These are phyloP conservation scores for Talaromyces proteolyticus DNA, from an alignment of 495 filamentous ascomycete species.

Conservation along the genomic window DNA sequence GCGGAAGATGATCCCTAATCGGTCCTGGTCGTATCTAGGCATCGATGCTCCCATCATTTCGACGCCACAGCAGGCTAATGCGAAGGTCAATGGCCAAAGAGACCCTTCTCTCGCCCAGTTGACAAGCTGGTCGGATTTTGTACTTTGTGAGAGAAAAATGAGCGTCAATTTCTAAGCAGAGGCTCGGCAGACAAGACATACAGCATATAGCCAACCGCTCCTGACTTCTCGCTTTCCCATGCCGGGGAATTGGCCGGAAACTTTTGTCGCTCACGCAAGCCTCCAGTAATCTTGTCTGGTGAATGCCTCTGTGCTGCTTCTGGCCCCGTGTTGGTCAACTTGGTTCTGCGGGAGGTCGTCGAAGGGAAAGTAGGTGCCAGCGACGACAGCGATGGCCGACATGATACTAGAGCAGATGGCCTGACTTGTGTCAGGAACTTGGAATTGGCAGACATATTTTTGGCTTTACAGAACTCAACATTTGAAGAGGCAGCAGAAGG, in stretches of 20 bases:
- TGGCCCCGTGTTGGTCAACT: too few relatives aligned
- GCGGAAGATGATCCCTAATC: constrained; percentile 90
- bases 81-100: constrained; percentile 91
- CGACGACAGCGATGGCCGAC: not conserved
- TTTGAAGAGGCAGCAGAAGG: constrained; percentile 1
- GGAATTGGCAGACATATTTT: not conserved
- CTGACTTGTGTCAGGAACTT: not conserved
- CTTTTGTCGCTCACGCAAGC: too few relatives aligned
- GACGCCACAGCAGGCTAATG: constrained; percentile 85
- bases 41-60: constrained; percentile 97
- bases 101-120: constrained; percentile 90
- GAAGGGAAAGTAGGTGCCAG: not conserved
- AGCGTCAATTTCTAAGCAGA: not conserved
- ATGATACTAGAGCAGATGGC: not conserved
- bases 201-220: not conserved
- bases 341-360: not conserved
- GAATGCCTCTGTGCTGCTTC: too few relatives aligned
- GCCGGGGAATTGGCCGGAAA: not conserved
- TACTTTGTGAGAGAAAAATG: not conserved
- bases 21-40: constrained; percentile 89
- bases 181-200: not conserved
- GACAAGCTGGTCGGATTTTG: constrained; percentile 56
- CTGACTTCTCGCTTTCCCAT: not conserved
- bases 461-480: not conserved
- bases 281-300: not conserved